phyloP scores from a whole-genome alignment of 2,329 filamentous ascomycete species.

The Tympanopsis confertula region DNA sequence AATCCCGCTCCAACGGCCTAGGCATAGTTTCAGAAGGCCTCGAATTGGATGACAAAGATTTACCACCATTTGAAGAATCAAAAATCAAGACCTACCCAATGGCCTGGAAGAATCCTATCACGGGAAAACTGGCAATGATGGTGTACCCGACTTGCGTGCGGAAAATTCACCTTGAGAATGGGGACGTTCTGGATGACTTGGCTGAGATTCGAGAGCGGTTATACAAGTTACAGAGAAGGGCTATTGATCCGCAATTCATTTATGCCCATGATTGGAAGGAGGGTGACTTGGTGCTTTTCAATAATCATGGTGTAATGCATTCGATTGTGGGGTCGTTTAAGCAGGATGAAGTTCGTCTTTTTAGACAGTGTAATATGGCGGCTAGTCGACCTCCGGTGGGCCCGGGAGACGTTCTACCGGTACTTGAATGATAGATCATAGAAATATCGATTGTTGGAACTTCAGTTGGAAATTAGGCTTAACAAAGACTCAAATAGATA shows the following conservation, averaged over 20 bases:
- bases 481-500: too few species aligned
- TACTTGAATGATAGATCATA: too few species aligned
- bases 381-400: constrained; percentile 25
- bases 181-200: constrained; percentile 37
- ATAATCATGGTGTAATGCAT: constrained; percentile 43
- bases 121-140: constrained; percentile 36
- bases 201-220: constrained; percentile 35
- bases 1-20: constrained; percentile 36
- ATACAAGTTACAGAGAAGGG: constrained; percentile 38
- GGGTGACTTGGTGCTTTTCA: constrained; percentile 42
- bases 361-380: constrained; percentile 45
- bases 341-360: constrained; percentile 38
- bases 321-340: constrained; percentile 41
- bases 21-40: constrained; percentile 36
- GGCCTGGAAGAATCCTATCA: constrained; percentile 44
- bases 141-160: constrained; percentile 40
- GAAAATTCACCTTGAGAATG: constrained; percentile 35
- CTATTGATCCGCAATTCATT: constrained; percentile 39
- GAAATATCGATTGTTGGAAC: too few species aligned
- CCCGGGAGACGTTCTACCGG: too few species aligned
- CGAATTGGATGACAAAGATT: constrained; percentile 29
- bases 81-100: constrained; percentile 42
- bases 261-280: constrained; percentile 46
- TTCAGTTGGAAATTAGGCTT: too few species aligned
- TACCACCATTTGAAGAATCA: constrained; percentile 34